phyloP scores from a whole-genome alignment of 2,329 filamentous ascomycete genomes.

The Eutypella sp. region DNA sequence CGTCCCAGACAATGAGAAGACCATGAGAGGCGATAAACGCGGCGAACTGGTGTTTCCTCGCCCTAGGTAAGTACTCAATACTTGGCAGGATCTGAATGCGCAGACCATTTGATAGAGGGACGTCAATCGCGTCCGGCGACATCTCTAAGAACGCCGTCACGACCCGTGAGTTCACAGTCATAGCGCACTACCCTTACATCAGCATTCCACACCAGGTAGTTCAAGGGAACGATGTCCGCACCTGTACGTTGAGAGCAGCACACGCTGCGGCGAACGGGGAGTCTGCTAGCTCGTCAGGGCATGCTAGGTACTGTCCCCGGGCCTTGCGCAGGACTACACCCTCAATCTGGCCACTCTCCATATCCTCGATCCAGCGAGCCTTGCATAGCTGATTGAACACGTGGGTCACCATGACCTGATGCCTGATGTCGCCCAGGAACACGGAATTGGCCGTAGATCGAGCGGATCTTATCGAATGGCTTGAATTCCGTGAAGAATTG shows the following conservation, averaged over 20 bases:
- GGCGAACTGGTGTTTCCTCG: conserved; percentile 74
- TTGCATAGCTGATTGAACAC: conserved; percentile 75
- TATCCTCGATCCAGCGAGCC: conserved; percentile 68
- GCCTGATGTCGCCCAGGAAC: conserved; percentile 67
- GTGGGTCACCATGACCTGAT: conserved; percentile 81
- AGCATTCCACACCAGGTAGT: neutral
- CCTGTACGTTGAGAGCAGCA: conserved; percentile 65
- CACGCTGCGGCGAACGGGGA: conserved; percentile 62
- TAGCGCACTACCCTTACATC: conserved; percentile 52
- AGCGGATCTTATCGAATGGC: conserved; percentile 41
- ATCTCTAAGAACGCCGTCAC: conserved; percentile 74
- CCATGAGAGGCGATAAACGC: conserved; percentile 70
- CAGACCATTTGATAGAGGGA: conserved; percentile 72
- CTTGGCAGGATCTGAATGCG: conserved; percentile 70
- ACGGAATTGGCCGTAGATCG: conserved; percentile 44
- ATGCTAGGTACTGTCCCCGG: conserved; percentile 66
- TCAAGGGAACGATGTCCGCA: conserved; percentile 29
- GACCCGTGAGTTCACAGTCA: conserved; percentile 76
- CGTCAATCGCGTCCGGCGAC: conserved; percentile 67
- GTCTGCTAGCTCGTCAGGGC: conserved; percentile 58
- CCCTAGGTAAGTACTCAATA: conserved; percentile 63
- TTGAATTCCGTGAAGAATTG: conserved; percentile 47
- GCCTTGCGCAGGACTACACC: conserved; percentile 68
- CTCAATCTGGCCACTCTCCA: conserved; percentile 62
- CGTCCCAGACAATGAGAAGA: conserved; percentile 76